phyloP scores from a whole-genome alignment of 768 basidiomycete species.

The Galerina sulciceps region DNA sequence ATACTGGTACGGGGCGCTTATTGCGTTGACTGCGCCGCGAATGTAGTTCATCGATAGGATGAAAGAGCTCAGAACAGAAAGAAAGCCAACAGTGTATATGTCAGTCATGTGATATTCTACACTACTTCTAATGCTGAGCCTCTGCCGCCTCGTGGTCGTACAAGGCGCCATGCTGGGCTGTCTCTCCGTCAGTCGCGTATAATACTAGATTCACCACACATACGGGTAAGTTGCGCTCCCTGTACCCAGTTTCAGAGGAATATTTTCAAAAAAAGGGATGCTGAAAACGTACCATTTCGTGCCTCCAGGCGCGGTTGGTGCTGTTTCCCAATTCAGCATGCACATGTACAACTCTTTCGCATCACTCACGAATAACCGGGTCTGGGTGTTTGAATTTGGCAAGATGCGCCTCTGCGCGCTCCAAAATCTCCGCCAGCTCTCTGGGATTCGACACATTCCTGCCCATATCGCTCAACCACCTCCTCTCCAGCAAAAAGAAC shows the following conservation, averaged over 20 bases:
- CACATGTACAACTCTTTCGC: background rate
- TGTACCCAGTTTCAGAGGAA: constrained; percentile 20
- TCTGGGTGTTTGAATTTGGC: constrained; percentile 81
- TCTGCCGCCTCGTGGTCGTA: constrained; percentile 63
- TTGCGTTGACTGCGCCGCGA: constrained; percentile 83
- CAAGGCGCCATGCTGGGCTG: constrained; percentile 68
- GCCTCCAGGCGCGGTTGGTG: constrained; percentile 82
- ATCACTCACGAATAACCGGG: constrained; percentile 85
- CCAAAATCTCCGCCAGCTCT: constrained; percentile 74
- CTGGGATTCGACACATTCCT: constrained; percentile 88
- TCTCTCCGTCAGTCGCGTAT: constrained; percentile 14
- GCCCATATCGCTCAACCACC: constrained; percentile 10
- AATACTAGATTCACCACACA: constrained; percentile 24
- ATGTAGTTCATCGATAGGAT: constrained; percentile 76
- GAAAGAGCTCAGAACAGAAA: constrained; percentile 19
- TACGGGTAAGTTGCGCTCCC: constrained; percentile 87
- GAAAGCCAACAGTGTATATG: constrained; percentile 22
- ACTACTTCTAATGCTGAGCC: constrained; percentile 36
- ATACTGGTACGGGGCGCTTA: constrained; percentile 87
- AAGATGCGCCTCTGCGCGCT: constrained; percentile 78
- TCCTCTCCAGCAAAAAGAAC: constrained; percentile 2
- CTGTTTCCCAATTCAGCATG: constrained; percentile 44
- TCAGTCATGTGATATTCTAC: constrained; percentile 27
- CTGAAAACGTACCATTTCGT: constrained; percentile 84
- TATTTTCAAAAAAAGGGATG: background rate